Evolutionary conservation across 2,329 filamentous ascomycete species (phyloP).

Genomic region (Balansia obtecta): DNA sequence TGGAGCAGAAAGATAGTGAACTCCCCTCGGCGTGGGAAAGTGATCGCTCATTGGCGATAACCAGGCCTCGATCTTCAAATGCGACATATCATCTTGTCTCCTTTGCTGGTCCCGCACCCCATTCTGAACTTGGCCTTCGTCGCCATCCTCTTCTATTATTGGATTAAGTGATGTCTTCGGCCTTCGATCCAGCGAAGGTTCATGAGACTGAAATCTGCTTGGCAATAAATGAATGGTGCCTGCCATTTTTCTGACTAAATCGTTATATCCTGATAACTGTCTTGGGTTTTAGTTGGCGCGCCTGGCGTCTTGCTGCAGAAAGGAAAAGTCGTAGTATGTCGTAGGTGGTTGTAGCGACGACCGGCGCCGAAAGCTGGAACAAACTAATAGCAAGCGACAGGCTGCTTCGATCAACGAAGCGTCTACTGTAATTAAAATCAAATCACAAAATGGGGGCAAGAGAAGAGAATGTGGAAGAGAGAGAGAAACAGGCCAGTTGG

Average conservation of each 20-base stretch:
- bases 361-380: conserved; percentile 21
- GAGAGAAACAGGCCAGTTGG: conserved; percentile 14
- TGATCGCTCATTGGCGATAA: conserved; percentile 48
- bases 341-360: conserved; percentile 16
- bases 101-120: conserved; percentile 11
- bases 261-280: conserved; percentile 19
- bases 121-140: conserved; percentile 20
- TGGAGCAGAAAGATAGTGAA: conserved; percentile 51
- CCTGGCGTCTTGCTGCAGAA: not conserved
- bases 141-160: conserved; percentile 47
- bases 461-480: conserved; percentile 23
- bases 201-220: conserved; percentile 30
- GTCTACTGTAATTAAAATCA: conserved; percentile 18
- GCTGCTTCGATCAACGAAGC: conserved; percentile 33
- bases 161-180: conserved; percentile 45
- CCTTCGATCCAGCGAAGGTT: conserved; percentile 45
- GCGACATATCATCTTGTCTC: conserved; percentile 21
- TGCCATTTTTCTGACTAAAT: conserved; percentile 28
- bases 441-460: conserved; percentile 15
- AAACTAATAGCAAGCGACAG: conserved; percentile 22
- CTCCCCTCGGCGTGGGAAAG: conserved; percentile 60
- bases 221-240: conserved; percentile 18
- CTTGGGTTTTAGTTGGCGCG: not conserved
- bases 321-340: conserved; percentile 8
- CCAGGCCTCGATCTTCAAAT: conserved; percentile 45